phyloP scores from a whole-genome alignment of 768 basidiomycete genomes.

The Pisolithus sp. region DNA sequence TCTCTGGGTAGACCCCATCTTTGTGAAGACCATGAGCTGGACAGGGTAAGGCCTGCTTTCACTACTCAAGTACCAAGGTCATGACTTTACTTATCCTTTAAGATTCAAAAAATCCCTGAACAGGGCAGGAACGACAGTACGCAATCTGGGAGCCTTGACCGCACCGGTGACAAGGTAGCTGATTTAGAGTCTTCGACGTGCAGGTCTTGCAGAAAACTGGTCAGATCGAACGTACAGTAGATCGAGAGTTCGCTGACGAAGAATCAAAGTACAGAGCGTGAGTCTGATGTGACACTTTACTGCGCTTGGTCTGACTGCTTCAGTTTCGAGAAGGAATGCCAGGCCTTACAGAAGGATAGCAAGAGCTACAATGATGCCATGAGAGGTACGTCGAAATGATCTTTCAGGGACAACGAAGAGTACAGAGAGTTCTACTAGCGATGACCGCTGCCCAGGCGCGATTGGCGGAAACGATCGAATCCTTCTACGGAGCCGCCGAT shows the following conservation, averaged over 20 bases:
- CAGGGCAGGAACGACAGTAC: conserved; percentile 83
- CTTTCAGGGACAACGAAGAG: background rate
- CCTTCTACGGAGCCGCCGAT: conserved; percentile 87
- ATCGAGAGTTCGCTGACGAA: conserved; percentile 89
- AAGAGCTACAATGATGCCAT: conserved; percentile 94
- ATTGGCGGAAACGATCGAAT: conserved; percentile 88
- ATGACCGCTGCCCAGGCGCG: conserved; percentile 93
- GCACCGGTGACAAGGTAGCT: conserved; percentile 7
- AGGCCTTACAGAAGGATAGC: conserved; percentile 87
- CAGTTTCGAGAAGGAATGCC: conserved; percentile 96
- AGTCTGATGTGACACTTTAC: conserved; percentile 24
- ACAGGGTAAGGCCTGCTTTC: conserved; percentile 36
- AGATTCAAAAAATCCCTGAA: conserved; percentile 94
- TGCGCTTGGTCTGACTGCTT: background rate
- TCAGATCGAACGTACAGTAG: conserved; percentile 93
- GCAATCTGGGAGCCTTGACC: conserved; percentile 18
- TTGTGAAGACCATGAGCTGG: conserved; percentile 43
- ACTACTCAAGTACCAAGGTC: background rate
- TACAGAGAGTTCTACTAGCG: conserved; percentile 38
- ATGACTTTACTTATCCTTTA: conserved; percentile 1
- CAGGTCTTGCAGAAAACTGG: conserved; percentile 97
- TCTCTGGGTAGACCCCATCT: conserved; percentile 6
- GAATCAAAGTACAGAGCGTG: conserved; percentile 87
- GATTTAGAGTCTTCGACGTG: conserved; percentile 3
- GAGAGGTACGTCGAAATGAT: conserved; percentile 52